Percentiles rank a stretch among this genome's conserved stretches.
Evolutionary conservation across 805 yeast genomes (phyloP).

Genomic region (Jamesozyma piceae): DNA sequence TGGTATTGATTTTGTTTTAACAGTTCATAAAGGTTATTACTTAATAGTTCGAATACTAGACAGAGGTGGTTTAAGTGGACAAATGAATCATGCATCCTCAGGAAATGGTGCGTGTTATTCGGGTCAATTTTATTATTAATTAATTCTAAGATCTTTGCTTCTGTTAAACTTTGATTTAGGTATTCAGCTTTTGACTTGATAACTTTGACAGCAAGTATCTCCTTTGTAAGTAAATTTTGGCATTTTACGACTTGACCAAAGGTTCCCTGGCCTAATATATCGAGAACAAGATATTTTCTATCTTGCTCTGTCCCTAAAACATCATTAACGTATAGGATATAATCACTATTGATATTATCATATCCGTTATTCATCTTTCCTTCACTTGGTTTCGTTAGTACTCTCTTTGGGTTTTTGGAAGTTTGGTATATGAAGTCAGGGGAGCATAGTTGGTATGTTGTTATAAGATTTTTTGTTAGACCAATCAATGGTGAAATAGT

Average conservation of each 20-base stretch:
- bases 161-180: slow-evolving; percentile 83
- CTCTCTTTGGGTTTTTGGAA: slow-evolving; percentile 82
- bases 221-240: slow-evolving; percentile 59
- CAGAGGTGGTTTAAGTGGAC: slow-evolving; percentile 89
- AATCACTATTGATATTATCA: slow-evolving; percentile 85
- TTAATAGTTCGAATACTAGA: slow-evolving; percentile 80
- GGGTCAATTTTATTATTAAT: slow-evolving; percentile 65
- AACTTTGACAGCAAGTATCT: slow-evolving; percentile 88
- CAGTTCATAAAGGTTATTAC: slow-evolving; percentile 81
- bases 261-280: slow-evolving; percentile 90
- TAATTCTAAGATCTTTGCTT: slow-evolving; percentile 76
- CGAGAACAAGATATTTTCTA: slow-evolving; percentile 78
- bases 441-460: slow-evolving; percentile 78
- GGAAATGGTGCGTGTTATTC: slow-evolving; percentile 62
- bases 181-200: slow-evolving; percentile 88
- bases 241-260: slow-evolving; percentile 98
- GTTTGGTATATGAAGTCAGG: slow-evolving; percentile 76
- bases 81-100: slow-evolving; percentile 68
- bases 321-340: slow-evolving; percentile 89
- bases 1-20: slow-evolving; percentile 89
- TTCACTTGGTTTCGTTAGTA: slow-evolving; percentile 84
- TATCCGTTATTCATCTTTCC: slow-evolving; percentile 70
- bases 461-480: slow-evolving; percentile 63
- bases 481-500: slow-evolving; percentile 76
- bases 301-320: slow-evolving; percentile 64